phyloP scores from a whole-genome alignment of 192 early-diverging fungal species.

The Podila minutissima region DNA sequence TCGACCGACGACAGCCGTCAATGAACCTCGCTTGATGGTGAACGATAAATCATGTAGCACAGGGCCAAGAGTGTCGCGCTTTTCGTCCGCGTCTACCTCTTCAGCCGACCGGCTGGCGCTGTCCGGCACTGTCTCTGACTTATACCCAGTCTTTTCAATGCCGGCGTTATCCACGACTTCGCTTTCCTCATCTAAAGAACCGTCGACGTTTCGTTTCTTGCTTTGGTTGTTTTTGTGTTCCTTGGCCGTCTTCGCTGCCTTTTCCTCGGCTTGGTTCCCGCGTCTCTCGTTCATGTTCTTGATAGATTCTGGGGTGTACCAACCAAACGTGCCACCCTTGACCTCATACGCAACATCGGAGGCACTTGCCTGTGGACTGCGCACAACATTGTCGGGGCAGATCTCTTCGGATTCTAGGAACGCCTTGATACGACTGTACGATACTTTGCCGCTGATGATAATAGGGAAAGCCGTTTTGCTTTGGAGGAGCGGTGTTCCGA shows the following conservation, averaged over 20 bases:
- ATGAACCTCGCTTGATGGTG: slow-evolving; percentile 52
- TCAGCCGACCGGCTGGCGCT: slow-evolving; percentile 1
- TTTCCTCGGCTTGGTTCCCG: slow-evolving; percentile 9
- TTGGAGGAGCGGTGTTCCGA: slow-evolving; percentile 75
- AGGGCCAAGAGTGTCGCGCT: slow-evolving; percentile 1
- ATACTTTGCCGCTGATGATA: slow-evolving; percentile 73
- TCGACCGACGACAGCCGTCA: slow-evolving; percentile 58
- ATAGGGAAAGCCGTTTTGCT: slow-evolving; percentile 72
- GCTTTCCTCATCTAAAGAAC: too few relatives aligned
- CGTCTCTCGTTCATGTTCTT: slow-evolving; percentile 8
- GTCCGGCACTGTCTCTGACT: neutral
- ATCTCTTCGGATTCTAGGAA: slow-evolving; percentile 80
- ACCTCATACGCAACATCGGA: slow-evolving; percentile 29
- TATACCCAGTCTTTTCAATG: neutral
- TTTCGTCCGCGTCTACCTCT: too few relatives aligned
- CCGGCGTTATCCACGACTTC: too few relatives aligned
- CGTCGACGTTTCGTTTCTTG: neutral
- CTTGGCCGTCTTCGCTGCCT: slow-evolving; percentile 7
- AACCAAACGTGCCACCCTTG: slow-evolving; percentile 27
- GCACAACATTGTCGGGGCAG: slow-evolving; percentile 66
- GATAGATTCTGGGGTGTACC: slow-evolving; percentile 42
- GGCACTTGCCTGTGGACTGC: slow-evolving; percentile 15
- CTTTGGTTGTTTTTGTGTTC: slow-evolving; percentile 2
- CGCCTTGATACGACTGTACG: slow-evolving; percentile 66
- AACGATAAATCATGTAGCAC: slow-evolving; percentile 53